Percentiles rank a stretch among this genome's conserved stretches.
These are phyloP conservation scores for Neckera pumila DNA, from an alignment of 225 moss, liverwort and hornwort genomes.

Conservation along the genomic window DNA sequence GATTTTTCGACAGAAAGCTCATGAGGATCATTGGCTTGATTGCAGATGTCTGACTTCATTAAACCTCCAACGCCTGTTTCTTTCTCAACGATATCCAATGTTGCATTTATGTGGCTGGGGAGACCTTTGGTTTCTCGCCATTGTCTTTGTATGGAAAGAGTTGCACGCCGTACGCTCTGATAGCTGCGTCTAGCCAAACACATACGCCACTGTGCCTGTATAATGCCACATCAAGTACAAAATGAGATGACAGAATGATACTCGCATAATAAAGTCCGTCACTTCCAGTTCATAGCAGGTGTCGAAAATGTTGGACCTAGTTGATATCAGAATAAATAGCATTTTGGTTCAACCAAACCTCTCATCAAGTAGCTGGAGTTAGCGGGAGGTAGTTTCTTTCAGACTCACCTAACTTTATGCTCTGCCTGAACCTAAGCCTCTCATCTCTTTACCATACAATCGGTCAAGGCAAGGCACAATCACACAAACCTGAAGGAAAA, in stretches of 20 bases:
- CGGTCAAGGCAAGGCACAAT: background rate
- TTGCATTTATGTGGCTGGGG: background rate
- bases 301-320: background rate
- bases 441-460: background rate
- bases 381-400: background rate
- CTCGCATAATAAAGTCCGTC: background rate
- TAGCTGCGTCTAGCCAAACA: slow-evolving; percentile 4
- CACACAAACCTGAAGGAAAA: slow-evolving; percentile 22
- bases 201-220: slow-evolving; percentile 43
- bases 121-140: slow-evolving; percentile 12
- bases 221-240: background rate
- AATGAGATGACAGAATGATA: background rate
- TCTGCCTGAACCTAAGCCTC: background rate
- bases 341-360: background rate
- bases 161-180: slow-evolving; percentile 1
- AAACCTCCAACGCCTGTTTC: background rate
- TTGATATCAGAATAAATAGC: background rate
- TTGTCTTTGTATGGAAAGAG: background rate
- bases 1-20: background rate
- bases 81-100: background rate
- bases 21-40: background rate
- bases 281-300: background rate
- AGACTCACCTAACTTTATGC: background rate
- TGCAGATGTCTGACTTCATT: background rate
- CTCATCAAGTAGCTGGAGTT: background rate